Conservation (phyloP, 768 basidiomycete genomes). For the Suillus ampliporus region DNA sequence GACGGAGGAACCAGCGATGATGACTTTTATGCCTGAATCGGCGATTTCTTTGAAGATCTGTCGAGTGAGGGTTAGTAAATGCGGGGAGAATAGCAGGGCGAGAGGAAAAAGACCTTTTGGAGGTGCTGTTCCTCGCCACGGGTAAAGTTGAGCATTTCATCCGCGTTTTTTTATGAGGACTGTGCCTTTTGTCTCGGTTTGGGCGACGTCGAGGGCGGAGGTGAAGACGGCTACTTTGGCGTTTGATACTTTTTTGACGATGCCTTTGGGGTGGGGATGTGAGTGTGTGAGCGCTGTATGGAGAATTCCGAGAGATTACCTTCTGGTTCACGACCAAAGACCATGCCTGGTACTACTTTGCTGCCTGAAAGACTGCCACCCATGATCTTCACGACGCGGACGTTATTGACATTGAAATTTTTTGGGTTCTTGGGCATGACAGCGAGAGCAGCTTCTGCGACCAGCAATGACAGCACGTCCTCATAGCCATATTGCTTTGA, state of each 20-base stretch:
- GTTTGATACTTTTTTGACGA: slow-evolving; percentile 79
- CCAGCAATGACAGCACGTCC: slow-evolving; percentile 77
- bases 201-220: slow-evolving; percentile 87
- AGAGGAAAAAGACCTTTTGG: slow-evolving; percentile 66
- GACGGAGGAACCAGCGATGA: slow-evolving; percentile 90
- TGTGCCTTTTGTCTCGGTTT: slow-evolving; percentile 99
- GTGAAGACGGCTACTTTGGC: slow-evolving; percentile 98
- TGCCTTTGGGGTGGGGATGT: slow-evolving; percentile 51
- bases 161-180: slow-evolving; percentile 93
- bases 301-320: slow-evolving; percentile 48
- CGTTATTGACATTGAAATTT: slow-evolving; percentile 98
- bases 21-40: slow-evolving; percentile 90
- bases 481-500: slow-evolving; percentile 98
- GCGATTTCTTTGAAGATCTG: slow-evolving; percentile 98
- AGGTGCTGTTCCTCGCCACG: slow-evolving; percentile 95
- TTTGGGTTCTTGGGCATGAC: slow-evolving; percentile 90
- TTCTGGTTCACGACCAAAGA: slow-evolving; percentile 95
- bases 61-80: no score
- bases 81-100: no score
- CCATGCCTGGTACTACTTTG: slow-evolving; percentile 95
- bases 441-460: slow-evolving; percentile 90
- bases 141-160: slow-evolving; percentile 98
- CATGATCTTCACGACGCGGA: slow-evolving; percentile 98
- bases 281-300: not conserved
- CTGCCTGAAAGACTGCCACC: slow-evolving; percentile 88